These are phyloP conservation scores for Penicillium fimorum DNA, from an alignment of 495 filamentous ascomycete genomes.

Conservation along the genomic window DNA sequence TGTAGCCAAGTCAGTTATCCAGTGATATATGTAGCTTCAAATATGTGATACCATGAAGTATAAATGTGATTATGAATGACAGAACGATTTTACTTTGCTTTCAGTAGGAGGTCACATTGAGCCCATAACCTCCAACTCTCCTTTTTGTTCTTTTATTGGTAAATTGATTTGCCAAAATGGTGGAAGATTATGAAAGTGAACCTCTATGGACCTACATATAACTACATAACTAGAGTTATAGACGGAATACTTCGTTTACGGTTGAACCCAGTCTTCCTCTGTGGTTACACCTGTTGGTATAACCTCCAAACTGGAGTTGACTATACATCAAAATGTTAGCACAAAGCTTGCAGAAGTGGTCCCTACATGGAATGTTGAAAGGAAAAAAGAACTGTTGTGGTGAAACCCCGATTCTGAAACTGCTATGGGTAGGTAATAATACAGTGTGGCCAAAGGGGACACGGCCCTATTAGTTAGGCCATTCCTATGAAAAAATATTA, in stretches of 20 bases:
- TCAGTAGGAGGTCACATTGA: not conserved
- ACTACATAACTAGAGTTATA: not conserved
- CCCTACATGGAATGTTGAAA: not conserved
- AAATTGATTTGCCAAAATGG: not conserved
- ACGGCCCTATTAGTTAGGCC: not conserved
- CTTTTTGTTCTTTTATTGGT: not conserved
- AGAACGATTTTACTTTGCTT: not conserved
- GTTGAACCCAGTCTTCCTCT: not conserved
- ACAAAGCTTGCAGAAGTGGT: not conserved
- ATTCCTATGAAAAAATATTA: not conserved
- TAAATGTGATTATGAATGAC: constrained; percentile 6
- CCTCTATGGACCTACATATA: not conserved
- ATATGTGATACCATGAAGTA: not conserved
- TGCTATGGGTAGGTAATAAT: not conserved
- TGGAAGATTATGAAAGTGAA: not conserved
- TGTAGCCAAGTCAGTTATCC: not conserved
- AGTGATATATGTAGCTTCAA: not conserved
- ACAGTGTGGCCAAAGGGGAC: not conserved
- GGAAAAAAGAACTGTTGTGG: not conserved
- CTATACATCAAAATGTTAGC: not conserved
- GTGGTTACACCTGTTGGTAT: not conserved
- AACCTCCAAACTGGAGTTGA: not conserved
- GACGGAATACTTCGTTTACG: not conserved
- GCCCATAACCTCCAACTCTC: not conserved
- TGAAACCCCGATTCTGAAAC: no score